Evolutionary conservation across 2,329 filamentous ascomycete genomes (phyloP).

Genomic region (Fusarium musae): DNA sequence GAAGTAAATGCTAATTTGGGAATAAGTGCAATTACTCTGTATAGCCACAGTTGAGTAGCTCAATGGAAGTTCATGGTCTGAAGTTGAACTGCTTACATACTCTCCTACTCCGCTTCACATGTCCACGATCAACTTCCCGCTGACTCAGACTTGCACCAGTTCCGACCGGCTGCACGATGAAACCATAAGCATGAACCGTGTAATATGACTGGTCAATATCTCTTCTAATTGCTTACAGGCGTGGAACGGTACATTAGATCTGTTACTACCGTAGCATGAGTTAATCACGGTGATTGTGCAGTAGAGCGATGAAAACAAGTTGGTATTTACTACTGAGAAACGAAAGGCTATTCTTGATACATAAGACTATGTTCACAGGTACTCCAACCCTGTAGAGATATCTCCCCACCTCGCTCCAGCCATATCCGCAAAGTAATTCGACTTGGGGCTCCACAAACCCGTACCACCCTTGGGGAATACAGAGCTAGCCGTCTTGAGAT

Average conservation of each 20-base stretch:
- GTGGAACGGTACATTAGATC: neutral
- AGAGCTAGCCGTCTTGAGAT: constrained; percentile 56
- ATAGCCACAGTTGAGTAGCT: no score
- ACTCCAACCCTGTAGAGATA: constrained; percentile 40
- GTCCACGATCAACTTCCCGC: neutral
- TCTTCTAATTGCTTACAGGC: neutral
- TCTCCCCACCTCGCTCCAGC: constrained; percentile 47
- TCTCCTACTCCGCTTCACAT: neutral
- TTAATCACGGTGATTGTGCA: fast-evolving
- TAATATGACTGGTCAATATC: neutral
- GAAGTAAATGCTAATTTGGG: fast-evolving
- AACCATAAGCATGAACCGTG: neutral
- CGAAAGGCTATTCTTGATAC: neutral
- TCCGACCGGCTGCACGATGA: neutral
- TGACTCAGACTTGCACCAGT: neutral
- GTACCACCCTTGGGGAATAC: constrained; percentile 60
- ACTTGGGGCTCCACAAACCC: constrained; percentile 48
- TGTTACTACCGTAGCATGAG: neutral
- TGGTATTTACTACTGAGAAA: neutral
- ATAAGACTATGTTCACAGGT: neutral
- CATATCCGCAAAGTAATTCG: constrained; percentile 46
- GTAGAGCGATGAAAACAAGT: neutral
- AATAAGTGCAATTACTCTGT: fast-evolving
- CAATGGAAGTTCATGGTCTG: neutral
- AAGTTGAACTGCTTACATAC: neutral